Conservation (phyloP, 768 basidiomycete genomes). For the Mycena chlorophos region DNA sequence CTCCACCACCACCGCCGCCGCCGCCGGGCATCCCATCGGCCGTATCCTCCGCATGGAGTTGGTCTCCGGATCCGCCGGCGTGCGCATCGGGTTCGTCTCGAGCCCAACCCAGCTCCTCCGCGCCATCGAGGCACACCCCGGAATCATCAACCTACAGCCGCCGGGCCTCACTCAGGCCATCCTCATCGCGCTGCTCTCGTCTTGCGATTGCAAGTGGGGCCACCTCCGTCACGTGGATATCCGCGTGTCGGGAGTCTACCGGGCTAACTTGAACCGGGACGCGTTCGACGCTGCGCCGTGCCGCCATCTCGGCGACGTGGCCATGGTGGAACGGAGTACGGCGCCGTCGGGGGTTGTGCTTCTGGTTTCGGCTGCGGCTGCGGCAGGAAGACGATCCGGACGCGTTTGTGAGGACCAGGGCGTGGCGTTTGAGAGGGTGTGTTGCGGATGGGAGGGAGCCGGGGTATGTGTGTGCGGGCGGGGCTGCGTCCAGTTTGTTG, state of each 20-base stretch:
- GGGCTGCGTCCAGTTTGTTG: conserved; percentile 81
- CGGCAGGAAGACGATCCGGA: conserved; percentile 65
- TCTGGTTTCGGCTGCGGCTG: conserved; percentile 86
- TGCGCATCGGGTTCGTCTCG: conserved; percentile 79
- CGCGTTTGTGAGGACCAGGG: conserved; percentile 68
- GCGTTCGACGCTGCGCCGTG: conserved; percentile 76
- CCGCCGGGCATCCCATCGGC: conserved; percentile 54
- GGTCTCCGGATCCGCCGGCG: conserved; percentile 80
- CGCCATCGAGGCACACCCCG: conserved; percentile 62
- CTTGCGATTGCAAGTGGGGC: conserved; percentile 66
- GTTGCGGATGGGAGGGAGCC: conserved; percentile 69
- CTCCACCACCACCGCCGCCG: too few relatives aligned
- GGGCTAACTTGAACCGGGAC: conserved; percentile 67
- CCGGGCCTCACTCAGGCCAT: conserved; percentile 68
- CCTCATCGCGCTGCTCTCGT: conserved; percentile 51
- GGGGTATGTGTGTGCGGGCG: conserved; percentile 79
- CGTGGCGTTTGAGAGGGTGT: conserved; percentile 83
- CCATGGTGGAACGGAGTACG: conserved; percentile 72
- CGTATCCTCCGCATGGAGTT: conserved; percentile 88
- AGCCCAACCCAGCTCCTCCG: conserved; percentile 69
- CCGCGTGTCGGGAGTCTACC: conserved; percentile 73
- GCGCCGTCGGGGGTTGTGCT: conserved; percentile 88
- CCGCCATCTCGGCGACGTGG: conserved; percentile 60
- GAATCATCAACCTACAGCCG: conserved; percentile 64
- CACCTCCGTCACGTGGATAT: conserved; percentile 65